Evolutionary conservation across 2,329 filamentous ascomycete genomes (phyloP).

Genomic region (Ceratocystis alfenasii): DNA sequence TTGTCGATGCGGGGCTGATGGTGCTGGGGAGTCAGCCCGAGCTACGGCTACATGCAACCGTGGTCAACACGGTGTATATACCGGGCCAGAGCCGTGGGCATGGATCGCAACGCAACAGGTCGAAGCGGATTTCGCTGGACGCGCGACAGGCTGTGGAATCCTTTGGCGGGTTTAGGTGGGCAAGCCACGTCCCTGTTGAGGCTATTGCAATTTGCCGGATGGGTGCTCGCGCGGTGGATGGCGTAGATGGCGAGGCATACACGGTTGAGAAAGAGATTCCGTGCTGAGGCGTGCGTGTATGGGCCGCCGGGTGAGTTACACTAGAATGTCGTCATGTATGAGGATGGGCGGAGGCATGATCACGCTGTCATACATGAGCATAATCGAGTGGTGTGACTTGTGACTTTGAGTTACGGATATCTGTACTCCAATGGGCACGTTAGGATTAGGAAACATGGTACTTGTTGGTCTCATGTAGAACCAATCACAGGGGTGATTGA

Average conservation of each 20-base stretch:
- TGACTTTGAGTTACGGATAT: neutral
- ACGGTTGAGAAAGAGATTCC: slow-evolving; percentile 41
- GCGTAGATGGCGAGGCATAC: slow-evolving; percentile 43
- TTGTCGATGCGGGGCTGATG: slow-evolving; percentile 46
- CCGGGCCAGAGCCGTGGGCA: slow-evolving; percentile 27
- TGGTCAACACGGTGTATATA: slow-evolving; percentile 76
- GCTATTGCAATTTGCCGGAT: slow-evolving; percentile 71
- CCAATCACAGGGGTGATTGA: neutral
- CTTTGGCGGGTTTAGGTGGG: slow-evolving; percentile 59
- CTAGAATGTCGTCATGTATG: neutral
- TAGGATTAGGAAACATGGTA: neutral
- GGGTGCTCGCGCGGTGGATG: slow-evolving; percentile 59
- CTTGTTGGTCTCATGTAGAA: neutral
- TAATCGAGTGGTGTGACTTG: neutral
- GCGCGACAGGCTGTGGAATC: slow-evolving; percentile 43
- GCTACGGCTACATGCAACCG: slow-evolving; percentile 68
- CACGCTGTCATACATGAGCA: neutral
- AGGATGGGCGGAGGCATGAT: neutral
- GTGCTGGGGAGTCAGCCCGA: slow-evolving; percentile 43
- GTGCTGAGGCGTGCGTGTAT: slow-evolving; percentile 26
- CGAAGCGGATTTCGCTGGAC: slow-evolving; percentile 40
- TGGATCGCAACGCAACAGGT: slow-evolving; percentile 21
- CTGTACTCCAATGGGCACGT: neutral
- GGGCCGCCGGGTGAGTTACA: neutral
- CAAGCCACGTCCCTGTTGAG: slow-evolving; percentile 53